phyloP scores from a whole-genome alignment of 2,329 filamentous ascomycete genomes.

The Teratosphaeria nubilosa region DNA sequence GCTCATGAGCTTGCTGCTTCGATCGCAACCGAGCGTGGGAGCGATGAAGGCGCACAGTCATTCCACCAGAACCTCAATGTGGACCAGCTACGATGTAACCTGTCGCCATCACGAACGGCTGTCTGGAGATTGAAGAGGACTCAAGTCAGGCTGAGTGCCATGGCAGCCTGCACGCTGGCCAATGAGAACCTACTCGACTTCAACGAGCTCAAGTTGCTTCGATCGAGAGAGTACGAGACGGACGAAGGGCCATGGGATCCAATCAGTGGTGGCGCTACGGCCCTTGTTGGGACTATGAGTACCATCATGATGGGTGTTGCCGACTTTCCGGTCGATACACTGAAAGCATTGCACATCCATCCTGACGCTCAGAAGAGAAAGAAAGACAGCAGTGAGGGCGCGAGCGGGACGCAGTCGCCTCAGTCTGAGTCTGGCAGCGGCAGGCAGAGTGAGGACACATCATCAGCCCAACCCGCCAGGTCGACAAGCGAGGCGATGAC shows the following conservation, averaged over 20 bases:
- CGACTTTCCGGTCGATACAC: slow-evolving; percentile 53
- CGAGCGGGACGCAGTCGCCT: background rate
- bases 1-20: slow-evolving; percentile 31
- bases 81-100: slow-evolving; percentile 56
- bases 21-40: slow-evolving; percentile 35
- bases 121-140: slow-evolving; percentile 66
- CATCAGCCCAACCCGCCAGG: slow-evolving; percentile 3
- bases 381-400: slow-evolving; percentile 7
- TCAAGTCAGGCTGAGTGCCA: slow-evolving; percentile 55
- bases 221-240: slow-evolving; percentile 59
- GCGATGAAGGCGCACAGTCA: slow-evolving; percentile 31
- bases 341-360: slow-evolving; percentile 39
- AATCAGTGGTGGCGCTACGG: slow-evolving; percentile 64
- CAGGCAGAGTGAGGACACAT: background rate
- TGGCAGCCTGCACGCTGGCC: slow-evolving; percentile 62
- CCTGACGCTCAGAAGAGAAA: slow-evolving; percentile 20
- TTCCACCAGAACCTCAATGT: slow-evolving; percentile 47
- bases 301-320: slow-evolving; percentile 74
- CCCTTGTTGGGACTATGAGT: slow-evolving; percentile 72
- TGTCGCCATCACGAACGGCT: slow-evolving; percentile 58
- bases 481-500: slow-evolving; percentile 2
- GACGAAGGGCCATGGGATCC: slow-evolving; percentile 72
- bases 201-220: slow-evolving; percentile 60
- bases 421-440: slow-evolving; percentile 2
- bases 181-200: slow-evolving; percentile 56